Evolutionary conservation across 2,329 filamentous ascomycete genomes (phyloP), one percentile per base, ranked within the genome.

Genomic region (Aspergillus costaricaensis): DNA sequence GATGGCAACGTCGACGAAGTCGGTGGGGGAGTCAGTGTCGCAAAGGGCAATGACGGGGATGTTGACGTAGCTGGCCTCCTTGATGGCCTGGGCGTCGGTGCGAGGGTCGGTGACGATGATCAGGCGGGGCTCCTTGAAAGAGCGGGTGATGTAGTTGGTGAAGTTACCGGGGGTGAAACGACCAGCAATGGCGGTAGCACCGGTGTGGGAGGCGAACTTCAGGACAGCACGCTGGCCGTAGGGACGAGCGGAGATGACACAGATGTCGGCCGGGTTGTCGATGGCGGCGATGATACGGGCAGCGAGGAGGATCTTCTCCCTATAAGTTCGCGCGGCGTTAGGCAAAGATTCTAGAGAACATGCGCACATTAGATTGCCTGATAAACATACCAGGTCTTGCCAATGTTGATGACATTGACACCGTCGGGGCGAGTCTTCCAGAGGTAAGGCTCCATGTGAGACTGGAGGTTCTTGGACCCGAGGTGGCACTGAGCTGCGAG

Each of bases 81-180:
- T 98, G 89, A 99, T 99, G 79, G 95, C 95, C 89, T 99, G 95
- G 80, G 95, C 92, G 78, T 99, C 95, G 86, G 96, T 99, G 84
- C 96, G 94, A 76, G 95, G 95, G 83, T 99, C 95, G 84, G 95
- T 99, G 78, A 99, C 95, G 81, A 99, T 89, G 83, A 99, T 98
- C 79, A 99, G 88, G 82, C 96, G 96, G 79, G 95, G 95, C 87
- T 99, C 95, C 90, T 97, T 97, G 92, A 99, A 99, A 70, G 95
- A 98, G 79, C 95, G 94, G 83, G 96, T 99, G 90, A 99, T 99
- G 91, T 99, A 99, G 89, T 99, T 99, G 88, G 95, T 99, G 90
- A 99, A 99, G 83, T 94, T 96, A 91, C 95, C 95, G 81, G 95
- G 95, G 79, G 95, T 99, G 91, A 99, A 99, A 81, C 95, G 95